Conservation (phyloP, 306 rosid genomes). For the Cicer cuneatum region DNA sequence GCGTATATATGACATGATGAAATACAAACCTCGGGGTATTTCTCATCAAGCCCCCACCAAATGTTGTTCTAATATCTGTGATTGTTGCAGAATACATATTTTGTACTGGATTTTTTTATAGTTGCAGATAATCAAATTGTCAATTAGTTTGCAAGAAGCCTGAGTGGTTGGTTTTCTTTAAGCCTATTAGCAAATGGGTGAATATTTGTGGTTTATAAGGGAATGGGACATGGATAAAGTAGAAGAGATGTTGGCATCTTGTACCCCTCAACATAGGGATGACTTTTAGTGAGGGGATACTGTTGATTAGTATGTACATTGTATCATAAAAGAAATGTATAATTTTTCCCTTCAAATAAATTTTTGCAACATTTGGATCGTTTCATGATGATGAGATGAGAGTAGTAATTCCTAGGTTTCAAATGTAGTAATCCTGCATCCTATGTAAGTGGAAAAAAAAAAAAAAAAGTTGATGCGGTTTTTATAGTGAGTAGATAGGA, state of each 20-base stretch:
- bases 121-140: slow-evolving; percentile 47
- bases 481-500: no score
- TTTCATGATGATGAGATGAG: neutral
- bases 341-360: neutral
- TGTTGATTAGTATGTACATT: slow-evolving; percentile 53
- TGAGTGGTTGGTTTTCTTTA: slow-evolving; percentile 33
- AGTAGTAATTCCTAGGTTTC: neutral
- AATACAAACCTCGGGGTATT: slow-evolving; percentile 28
- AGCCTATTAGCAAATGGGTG: slow-evolving; percentile 40
- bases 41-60: slow-evolving; percentile 29
- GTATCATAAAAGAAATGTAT: slow-evolving; percentile 45
- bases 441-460: neutral
- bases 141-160: slow-evolving; percentile 50
- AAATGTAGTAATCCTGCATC: no score
- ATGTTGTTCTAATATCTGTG: slow-evolving; percentile 37
- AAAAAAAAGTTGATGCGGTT: no score
- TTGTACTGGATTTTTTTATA: slow-evolving; percentile 29
- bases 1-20: slow-evolving; percentile 76
- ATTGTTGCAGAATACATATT: slow-evolving; percentile 35
- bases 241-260: slow-evolving; percentile 50
- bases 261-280: slow-evolving; percentile 46
- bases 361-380: slow-evolving; percentile 42
- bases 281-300: slow-evolving; percentile 52
- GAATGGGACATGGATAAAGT: slow-evolving; percentile 44
- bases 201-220: slow-evolving; percentile 45